Percentiles rank a stretch among this genome's conserved stretches.
Evolutionary conservation across 352 stramenopile species (phyloP).

Genomic region (Saprolegnia parasitica): DNA sequence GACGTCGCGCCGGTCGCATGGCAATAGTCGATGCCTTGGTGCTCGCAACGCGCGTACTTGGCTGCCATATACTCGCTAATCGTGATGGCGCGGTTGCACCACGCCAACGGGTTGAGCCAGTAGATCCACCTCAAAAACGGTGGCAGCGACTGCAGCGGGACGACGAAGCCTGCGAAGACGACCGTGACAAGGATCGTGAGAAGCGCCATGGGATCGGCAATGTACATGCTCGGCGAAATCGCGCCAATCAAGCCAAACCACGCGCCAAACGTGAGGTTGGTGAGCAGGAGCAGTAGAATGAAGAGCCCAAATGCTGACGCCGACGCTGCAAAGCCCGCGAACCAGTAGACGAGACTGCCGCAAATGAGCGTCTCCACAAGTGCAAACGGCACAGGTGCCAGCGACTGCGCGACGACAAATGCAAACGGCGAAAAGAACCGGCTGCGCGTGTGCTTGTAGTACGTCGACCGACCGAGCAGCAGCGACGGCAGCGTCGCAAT

Average conservation of each 20-base stretch:
- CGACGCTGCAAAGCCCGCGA: constrained; percentile 21
- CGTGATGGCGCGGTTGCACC: constrained; percentile 40
- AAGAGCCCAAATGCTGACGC: constrained; percentile 16
- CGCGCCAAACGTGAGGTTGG: constrained; percentile 27
- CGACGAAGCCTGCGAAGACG: constrained; percentile 53
- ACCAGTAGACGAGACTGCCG: constrained; percentile 31
- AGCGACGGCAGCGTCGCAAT: constrained; percentile 25
- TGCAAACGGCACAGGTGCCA: constrained; percentile 20
- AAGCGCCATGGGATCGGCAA: constrained; percentile 31
- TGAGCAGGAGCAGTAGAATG: constrained; percentile 28
- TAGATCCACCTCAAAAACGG: constrained; percentile 59
- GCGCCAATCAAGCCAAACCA: constrained; percentile 33
- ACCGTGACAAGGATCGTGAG: constrained; percentile 45
- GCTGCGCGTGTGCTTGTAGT: constrained; percentile 36
- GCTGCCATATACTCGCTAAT: constrained; percentile 36
- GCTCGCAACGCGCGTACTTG: neutral
- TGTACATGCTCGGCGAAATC: constrained; percentile 12
- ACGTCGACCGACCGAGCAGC: constrained; percentile 30
- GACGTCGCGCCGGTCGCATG: constrained; percentile 22
- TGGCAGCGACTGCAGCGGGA: constrained; percentile 47
- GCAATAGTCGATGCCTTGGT: neutral
- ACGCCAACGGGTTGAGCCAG: constrained; percentile 62
- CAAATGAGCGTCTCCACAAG: constrained; percentile 24
- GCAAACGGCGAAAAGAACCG: constrained; percentile 27
- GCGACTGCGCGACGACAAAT: constrained; percentile 25